Evolutionary conservation across 257 asterid genomes (phyloP).

Genomic region (Solanum rostratum): DNA sequence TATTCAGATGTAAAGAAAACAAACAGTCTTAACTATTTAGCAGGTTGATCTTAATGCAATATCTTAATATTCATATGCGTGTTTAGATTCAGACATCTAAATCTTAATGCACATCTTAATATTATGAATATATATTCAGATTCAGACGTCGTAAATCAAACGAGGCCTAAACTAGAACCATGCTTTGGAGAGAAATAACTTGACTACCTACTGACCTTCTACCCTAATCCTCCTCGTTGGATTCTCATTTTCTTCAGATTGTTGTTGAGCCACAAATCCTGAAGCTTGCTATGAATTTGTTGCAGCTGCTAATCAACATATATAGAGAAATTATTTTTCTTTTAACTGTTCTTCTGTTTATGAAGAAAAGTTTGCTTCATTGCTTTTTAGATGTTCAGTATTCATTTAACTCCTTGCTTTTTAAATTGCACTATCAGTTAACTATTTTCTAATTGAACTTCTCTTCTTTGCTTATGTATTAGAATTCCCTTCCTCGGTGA

Average conservation of each 20-base stretch:
- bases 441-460: background rate
- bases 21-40: too few species aligned
- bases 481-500: slow-evolving; percentile 94
- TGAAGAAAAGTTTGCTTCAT: background rate
- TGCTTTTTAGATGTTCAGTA: background rate
- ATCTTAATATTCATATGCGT: too few species aligned
- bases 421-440: background rate
- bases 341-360: background rate
- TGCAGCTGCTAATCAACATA: background rate
- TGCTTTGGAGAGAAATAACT: too few species aligned
- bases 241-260: background rate
- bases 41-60: too few species aligned
- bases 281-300: background rate
- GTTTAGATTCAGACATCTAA: too few species aligned
- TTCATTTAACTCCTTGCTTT: background rate
- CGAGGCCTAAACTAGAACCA: too few species aligned
- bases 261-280: background rate
- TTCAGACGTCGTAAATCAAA: too few species aligned
- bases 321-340: background rate
- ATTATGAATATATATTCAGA: too few species aligned
- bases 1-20: too few species aligned
- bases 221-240: background rate
- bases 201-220: background rate
- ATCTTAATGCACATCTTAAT: too few species aligned
- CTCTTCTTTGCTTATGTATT: slow-evolving; percentile 19